Evolutionary conservation across 2,329 filamentous ascomycete species (phyloP), one percentile per base, ranked within the genome.

Genomic region (Diaporthe citrichinensis): DNA sequence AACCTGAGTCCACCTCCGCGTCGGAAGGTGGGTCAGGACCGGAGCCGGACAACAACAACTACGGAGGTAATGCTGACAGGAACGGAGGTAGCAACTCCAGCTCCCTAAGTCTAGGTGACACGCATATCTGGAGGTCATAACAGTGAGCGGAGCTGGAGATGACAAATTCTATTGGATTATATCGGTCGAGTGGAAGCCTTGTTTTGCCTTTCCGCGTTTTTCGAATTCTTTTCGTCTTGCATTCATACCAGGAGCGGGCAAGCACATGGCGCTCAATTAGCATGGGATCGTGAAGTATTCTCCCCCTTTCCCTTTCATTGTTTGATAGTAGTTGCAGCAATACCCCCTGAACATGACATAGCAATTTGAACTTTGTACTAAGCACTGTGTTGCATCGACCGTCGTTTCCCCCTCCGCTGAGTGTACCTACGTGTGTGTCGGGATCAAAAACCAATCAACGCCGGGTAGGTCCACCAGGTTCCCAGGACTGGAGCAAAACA

Each of bases 41-140:
- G 31, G 58, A 39, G 36, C 58, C 58, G 58, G 61, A 31, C 39
- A 41, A 41, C n/a, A 31, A 44, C 59, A 41, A 34, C 31, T 10
- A 41, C 15, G 17, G 25, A 20, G 49, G 49, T 14, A 69, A 69
- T 25, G 72, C 55, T n/a, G 58, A 53, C 10, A 68, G 67, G 44
- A 78, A 78, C 62, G 82, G 82, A 71, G 83, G 83, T 71, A 87
- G 84, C 74, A 81, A 83, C 31, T 81, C 85, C 55, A 88, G 86
- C 76, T 85, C 85, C 34, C 79, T 88, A 46, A 88, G 87, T 75
- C 79, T 88, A 5, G 87, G 87, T 5, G 87, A 89, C 79, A 88
- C 87, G 15, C 87, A 89, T 78, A 84, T 89, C 20, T 89, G 87
- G 87, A 83, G 87, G 73, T 65, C 61, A 65, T 65, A n/a, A 53